Evolutionary conservation across 2,329 filamentous ascomycete genomes (phyloP).

Genomic region (Cytospora chrysosperma): DNA sequence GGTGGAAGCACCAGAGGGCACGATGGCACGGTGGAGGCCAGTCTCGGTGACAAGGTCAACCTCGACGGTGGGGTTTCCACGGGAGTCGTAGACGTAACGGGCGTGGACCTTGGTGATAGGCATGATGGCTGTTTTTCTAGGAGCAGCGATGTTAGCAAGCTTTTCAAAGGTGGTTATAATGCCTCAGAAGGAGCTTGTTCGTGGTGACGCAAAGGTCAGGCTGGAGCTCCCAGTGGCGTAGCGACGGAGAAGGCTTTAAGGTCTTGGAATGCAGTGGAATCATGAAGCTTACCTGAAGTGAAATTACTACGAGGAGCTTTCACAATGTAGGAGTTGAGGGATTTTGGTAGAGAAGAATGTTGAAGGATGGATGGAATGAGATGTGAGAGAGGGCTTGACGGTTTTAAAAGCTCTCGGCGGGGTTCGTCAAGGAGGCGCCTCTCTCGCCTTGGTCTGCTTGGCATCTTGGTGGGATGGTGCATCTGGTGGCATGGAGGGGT

Average conservation of each 20-base stretch:
- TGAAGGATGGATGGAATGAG: conserved; percentile 4
- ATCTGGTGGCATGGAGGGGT: conserved; percentile 12
- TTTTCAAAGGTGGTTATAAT: conserved; percentile 14
- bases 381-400: conserved; percentile 14
- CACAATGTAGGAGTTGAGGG: conserved; percentile 14
- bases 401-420: conserved; percentile 23
- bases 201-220: not conserved
- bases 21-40: conserved; percentile 94
- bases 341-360: not conserved
- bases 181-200: conserved; percentile 18
- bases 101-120: conserved; percentile 86
- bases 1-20: conserved; percentile 94
- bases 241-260: not conserved
- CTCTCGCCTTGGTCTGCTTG: not conserved
- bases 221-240: not conserved
- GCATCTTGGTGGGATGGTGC: conserved; percentile 20
- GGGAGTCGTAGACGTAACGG: conserved; percentile 97
- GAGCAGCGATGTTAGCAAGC: not conserved
- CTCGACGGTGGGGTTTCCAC: conserved; percentile 97
- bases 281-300: conserved; percentile 17
- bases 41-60: conserved; percentile 96
- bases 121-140: conserved; percentile 59
- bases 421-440: conserved; percentile 11
- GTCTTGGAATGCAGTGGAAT: not conserved
- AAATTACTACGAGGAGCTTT: conserved; percentile 13